phyloP scores from a whole-genome alignment of 306 rosid genomes.

The Myrica gale region DNA sequence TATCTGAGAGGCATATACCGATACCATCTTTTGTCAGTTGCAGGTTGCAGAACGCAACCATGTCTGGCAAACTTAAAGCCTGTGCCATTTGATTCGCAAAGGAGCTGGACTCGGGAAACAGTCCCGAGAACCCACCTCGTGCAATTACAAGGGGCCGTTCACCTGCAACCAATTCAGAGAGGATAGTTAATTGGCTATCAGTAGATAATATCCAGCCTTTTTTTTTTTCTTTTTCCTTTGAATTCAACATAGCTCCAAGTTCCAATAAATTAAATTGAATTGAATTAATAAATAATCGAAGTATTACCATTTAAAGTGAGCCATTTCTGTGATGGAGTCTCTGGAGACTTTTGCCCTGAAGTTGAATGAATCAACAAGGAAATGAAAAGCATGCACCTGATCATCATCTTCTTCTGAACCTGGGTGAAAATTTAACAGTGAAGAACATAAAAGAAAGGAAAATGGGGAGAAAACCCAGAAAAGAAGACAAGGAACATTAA shows the following conservation, averaged over 20 bases:
- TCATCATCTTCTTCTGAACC: conserved; percentile 58
- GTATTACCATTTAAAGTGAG: conserved; percentile 64
- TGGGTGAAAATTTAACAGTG: conserved; percentile 26
- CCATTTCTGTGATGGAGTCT: conserved; percentile 44
- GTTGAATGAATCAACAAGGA: conserved; percentile 50
- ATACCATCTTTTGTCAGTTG: conserved; percentile 67
- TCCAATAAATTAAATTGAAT: background rate
- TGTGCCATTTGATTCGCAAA: conserved; percentile 35
- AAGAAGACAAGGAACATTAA: background rate
- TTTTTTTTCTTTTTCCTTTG: background rate
- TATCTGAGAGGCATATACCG: conserved; percentile 62
- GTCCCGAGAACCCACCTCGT: conserved; percentile 77
- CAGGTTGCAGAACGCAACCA: conserved; percentile 57
- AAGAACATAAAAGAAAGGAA: conserved; percentile 3
- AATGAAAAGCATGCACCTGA: conserved; percentile 49
- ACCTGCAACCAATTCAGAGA: conserved; percentile 43
- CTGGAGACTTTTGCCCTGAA: conserved; percentile 35
- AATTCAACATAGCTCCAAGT: background rate
- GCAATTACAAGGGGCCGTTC: conserved; percentile 61
- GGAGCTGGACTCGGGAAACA: conserved; percentile 65
- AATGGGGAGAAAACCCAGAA: background rate
- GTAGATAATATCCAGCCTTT: background rate
- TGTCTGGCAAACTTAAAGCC: conserved; percentile 29
- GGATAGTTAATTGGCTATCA: no score
- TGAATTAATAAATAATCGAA: background rate